These are phyloP conservation scores for Blastocystis sp. DNA, from an alignment of 352 stramenopile genomes.

Conservation along the genomic window DNA sequence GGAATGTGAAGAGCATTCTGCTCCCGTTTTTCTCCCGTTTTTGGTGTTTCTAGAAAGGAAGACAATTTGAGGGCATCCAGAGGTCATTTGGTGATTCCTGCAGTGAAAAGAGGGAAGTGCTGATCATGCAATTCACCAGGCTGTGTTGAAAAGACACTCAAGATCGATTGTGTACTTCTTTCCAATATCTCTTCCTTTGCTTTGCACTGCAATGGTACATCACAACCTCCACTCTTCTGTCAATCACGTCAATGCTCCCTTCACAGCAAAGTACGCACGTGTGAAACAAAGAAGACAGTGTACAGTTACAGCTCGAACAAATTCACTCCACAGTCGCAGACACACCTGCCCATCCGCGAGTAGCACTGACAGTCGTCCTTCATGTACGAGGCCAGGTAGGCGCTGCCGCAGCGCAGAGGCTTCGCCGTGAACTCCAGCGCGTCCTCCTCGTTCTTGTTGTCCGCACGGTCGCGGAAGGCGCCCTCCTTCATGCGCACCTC, in stretches of 20 bases:
- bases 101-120: no score
- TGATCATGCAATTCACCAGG: no score
- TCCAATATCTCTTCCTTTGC: no score
- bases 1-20: not conserved
- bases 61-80: not conserved
- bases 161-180: no score
- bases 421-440: constrained; percentile 15
- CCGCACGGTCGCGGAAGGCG: constrained; percentile 16
- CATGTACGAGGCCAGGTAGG: constrained; percentile 32
- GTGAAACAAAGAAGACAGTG: not conserved
- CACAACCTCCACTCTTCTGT: no score
- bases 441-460: constrained; percentile 45
- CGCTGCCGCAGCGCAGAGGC: constrained; percentile 42
- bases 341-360: not conserved
- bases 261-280: not conserved
- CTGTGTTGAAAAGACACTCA: no score
- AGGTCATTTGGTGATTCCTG: no score
- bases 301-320: constrained; percentile 39
- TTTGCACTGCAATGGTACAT: no score
- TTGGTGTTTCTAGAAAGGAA: not conserved
- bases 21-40: not conserved
- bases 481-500: not conserved
- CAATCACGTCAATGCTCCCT: no score
- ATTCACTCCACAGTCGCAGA: constrained; percentile 52
- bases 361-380: constrained; percentile 37